These are phyloP conservation scores for Pseudogymnoascus sp. DNA, from an alignment of 2,329 filamentous ascomycete genomes.

Conservation along the genomic window DNA sequence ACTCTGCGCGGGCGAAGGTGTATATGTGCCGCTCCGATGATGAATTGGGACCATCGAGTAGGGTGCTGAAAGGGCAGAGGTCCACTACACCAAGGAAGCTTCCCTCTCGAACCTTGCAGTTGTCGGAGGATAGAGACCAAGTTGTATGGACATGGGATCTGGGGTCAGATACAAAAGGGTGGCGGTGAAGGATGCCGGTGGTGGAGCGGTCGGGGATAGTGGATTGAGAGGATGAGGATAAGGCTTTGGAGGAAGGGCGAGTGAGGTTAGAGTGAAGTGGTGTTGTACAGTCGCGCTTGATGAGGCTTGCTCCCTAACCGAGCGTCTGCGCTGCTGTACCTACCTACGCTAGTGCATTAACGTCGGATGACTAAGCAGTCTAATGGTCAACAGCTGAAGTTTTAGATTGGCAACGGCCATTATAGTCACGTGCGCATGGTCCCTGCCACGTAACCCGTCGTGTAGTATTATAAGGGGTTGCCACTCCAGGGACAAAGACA, in stretches of 20 bases:
- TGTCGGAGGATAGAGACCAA: constrained; percentile 27
- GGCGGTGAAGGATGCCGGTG: constrained; percentile 1
- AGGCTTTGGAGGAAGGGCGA: constrained; percentile 10
- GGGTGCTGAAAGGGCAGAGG: constrained; percentile 13
- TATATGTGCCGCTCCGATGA: constrained; percentile 31
- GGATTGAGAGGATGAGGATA: constrained; percentile 4
- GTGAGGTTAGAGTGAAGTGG: constrained; percentile 11
- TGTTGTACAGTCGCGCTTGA: constrained; percentile 12
- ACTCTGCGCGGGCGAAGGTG: constrained; percentile 32
- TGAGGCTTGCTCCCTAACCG: constrained; percentile 12
- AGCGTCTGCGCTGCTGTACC: constrained; percentile 7
- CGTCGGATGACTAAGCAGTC: background rate
- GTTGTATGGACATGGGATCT: constrained; percentile 13
- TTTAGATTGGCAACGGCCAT: background rate
- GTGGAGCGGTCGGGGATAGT: constrained; percentile 1
- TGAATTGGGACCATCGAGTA: constrained; percentile 15
- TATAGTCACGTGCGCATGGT: background rate
- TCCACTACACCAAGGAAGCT: constrained; percentile 29
- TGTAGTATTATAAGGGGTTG: background rate
- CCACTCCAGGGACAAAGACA: background rate
- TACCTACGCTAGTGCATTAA: background rate
- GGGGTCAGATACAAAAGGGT: background rate
- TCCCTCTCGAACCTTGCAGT: constrained; percentile 30
- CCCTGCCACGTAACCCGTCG: background rate
- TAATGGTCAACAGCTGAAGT: background rate